phyloP scores from a whole-genome alignment of 2,329 filamentous ascomycete genomes.

The Epichloe gansuensis region DNA sequence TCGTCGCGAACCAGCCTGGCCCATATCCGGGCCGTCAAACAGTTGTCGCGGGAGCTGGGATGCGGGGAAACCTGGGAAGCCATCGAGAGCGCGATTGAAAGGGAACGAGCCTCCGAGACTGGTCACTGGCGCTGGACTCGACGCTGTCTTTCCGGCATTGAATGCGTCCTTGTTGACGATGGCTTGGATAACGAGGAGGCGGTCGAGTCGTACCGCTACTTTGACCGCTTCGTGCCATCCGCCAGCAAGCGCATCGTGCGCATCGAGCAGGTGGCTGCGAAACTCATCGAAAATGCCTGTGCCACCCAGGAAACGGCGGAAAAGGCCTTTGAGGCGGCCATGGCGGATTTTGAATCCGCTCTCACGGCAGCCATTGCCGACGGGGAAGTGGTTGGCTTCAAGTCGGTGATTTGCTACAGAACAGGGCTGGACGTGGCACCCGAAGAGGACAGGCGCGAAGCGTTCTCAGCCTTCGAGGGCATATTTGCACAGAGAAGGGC shows the following conservation, averaged over 20 bases:
- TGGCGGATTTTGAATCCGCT: constrained; percentile 21
- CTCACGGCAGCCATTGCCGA: constrained; percentile 49
- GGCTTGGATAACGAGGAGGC: constrained; percentile 45
- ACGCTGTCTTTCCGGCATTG: constrained; percentile 57
- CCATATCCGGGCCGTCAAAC: constrained; percentile 55
- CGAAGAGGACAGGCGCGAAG: constrained; percentile 28
- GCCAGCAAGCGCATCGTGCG: constrained; percentile 62
- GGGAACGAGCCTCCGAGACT: constrained; percentile 23
- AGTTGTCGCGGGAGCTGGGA: constrained; percentile 52
- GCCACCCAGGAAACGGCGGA: constrained; percentile 16
- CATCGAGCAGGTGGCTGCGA: constrained; percentile 59
- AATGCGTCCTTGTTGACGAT: constrained; percentile 68
- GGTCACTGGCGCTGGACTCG: constrained; percentile 44
- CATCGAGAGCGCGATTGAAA: constrained; percentile 31
- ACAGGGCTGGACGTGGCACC: constrained; percentile 52
- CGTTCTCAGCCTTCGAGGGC: constrained; percentile 24
- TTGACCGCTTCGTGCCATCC: constrained; percentile 50
- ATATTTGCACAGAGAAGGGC: constrained; percentile 19
- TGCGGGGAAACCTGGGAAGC: constrained; percentile 50
- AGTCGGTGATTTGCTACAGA: constrained; percentile 71
- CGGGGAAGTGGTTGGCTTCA: constrained; percentile 62
- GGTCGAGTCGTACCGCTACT: constrained; percentile 48
- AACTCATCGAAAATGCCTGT: constrained; percentile 39
- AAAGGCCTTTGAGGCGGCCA: constrained; percentile 21
- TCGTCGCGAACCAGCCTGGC: constrained; percentile 50